phyloP scores from a whole-genome alignment of 2,329 filamentous ascomycete genomes.

The Davidsoniella australis region DNA sequence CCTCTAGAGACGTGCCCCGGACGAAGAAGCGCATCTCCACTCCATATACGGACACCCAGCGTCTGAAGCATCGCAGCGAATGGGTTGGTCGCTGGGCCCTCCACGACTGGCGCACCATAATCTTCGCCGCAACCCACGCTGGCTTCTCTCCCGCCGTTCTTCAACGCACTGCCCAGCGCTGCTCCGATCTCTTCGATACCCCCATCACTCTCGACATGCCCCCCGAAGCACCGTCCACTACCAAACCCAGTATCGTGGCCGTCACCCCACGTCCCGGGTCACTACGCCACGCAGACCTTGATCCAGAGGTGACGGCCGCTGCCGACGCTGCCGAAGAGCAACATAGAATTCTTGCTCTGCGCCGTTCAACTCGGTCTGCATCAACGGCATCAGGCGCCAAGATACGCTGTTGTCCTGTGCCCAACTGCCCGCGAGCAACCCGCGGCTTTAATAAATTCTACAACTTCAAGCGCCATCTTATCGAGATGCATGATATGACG shows the following conservation, averaged over 20 bases:
- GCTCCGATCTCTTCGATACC: slow-evolving; percentile 57
- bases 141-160: slow-evolving; percentile 52
- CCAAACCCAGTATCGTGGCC: neutral
- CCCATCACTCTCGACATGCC: slow-evolving; percentile 48
- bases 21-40: neutral
- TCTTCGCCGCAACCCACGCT: slow-evolving; percentile 59
- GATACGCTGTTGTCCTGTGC: slow-evolving; percentile 22
- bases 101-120: slow-evolving; percentile 71
- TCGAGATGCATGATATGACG: slow-evolving; percentile 21
- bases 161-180: slow-evolving; percentile 54
- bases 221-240: neutral
- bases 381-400: slow-evolving; percentile 15
- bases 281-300: slow-evolving; percentile 1
- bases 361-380: slow-evolving; percentile 7
- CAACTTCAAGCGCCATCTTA: slow-evolving; percentile 24
- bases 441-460: slow-evolving; percentile 21
- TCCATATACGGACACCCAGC: neutral
- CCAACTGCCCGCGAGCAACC: slow-evolving; percentile 21
- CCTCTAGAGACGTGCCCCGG: neutral
- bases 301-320: slow-evolving; percentile 16
- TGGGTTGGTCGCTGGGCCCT: slow-evolving; percentile 24
- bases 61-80: slow-evolving; percentile 14
- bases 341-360: neutral
- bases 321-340: slow-evolving; percentile 16
- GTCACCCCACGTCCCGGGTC: neutral